Conservation (phyloP, 352 stramenopile genomes). For the Pythium rhizo-oryzae region DNA sequence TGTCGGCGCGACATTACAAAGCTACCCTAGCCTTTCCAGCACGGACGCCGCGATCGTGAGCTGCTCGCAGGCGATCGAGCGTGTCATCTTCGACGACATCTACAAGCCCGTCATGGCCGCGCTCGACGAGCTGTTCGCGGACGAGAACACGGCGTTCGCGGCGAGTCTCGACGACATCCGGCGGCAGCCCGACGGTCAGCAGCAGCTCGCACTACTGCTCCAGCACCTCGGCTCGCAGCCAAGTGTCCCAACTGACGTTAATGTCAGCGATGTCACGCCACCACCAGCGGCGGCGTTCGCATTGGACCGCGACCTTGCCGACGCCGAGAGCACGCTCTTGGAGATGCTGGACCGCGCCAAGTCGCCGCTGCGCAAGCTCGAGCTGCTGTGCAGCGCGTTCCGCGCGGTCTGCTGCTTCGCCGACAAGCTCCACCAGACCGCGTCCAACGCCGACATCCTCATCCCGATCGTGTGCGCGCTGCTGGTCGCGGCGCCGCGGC, state of each 20-base stretch:
- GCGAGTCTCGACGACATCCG: conserved; percentile 55
- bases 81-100: conserved; percentile 71
- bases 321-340: conserved; percentile 46
- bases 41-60: conserved; percentile 48
- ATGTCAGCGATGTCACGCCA: neutral
- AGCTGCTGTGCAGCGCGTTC: conserved; percentile 63
- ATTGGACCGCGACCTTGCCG: conserved; percentile 36
- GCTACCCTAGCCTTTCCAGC: conserved; percentile 58
- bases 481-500: conserved; percentile 41
- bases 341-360: conserved; percentile 50
- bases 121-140: conserved; percentile 50
- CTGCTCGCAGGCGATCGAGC: conserved; percentile 60
- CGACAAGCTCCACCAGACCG: conserved; percentile 60
- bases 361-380: conserved; percentile 65
- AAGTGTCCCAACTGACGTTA: neutral
- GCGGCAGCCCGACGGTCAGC: conserved; percentile 39
- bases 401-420: conserved; percentile 67
- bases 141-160: conserved; percentile 49
- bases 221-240: conserved; percentile 4
- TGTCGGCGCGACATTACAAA: conserved; percentile 59
- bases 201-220: conserved; percentile 14
- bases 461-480: conserved; percentile 71
- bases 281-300: conserved; percentile 23
- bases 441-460: conserved; percentile 69
- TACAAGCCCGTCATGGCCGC: conserved; percentile 58